Conservation (phyloP, 495 filamentous ascomycete species). For the Tuber brumale region DNA sequence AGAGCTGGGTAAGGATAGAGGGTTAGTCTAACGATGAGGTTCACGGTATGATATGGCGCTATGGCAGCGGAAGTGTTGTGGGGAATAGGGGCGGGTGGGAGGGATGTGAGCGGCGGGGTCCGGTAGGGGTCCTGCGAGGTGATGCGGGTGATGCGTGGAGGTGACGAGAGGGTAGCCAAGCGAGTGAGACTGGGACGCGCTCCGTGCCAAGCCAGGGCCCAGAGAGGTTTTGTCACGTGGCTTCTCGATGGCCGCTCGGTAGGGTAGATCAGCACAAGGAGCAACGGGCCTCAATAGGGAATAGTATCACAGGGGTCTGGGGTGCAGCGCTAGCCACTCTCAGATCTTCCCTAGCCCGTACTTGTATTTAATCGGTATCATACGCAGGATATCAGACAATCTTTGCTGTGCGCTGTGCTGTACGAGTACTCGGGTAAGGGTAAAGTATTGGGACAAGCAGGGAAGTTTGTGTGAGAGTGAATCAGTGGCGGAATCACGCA, state of each 20-base stretch:
- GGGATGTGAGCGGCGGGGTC: neutral
- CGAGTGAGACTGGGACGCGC: neutral
- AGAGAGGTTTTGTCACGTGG: neutral
- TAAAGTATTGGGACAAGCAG: too few species aligned
- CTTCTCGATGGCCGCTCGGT: neutral
- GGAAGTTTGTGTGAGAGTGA: too few species aligned
- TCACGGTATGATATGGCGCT: neutral
- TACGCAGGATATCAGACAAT: too few species aligned
- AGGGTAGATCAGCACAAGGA: neutral
- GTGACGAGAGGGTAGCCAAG: neutral
- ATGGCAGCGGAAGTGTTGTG: neutral
- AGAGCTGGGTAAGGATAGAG: neutral
- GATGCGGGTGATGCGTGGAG: neutral
- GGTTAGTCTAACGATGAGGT: neutral
- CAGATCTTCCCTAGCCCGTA: too few species aligned
- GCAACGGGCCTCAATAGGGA: too few species aligned
- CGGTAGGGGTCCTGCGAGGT: neutral
- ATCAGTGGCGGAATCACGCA: too few species aligned
- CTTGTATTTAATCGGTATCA: too few species aligned
- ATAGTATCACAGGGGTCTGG: too few species aligned
- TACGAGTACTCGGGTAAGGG: too few species aligned
- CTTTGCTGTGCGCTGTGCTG: too few species aligned
- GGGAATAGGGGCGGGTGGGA: neutral
- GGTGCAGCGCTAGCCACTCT: too few species aligned
- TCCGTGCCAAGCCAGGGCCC: neutral